A percentile compares a stretch with the other conserved stretches of the same genome.
These are phyloP conservation scores for Paramecium biaurelia DNA, from an alignment of 73 alveolate species.

Conservation along the genomic window DNA sequence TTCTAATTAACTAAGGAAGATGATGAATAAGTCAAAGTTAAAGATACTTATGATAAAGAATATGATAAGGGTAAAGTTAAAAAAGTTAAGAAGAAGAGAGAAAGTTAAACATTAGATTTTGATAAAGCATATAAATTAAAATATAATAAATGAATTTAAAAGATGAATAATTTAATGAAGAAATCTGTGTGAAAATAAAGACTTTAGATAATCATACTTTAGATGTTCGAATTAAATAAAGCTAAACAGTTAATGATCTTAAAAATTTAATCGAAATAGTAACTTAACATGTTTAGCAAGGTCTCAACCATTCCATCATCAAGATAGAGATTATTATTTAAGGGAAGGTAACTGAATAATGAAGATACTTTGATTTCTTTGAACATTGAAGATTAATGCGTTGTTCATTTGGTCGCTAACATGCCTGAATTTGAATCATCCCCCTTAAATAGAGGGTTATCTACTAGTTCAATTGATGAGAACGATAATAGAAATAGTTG, in stretches of 20 bases:
- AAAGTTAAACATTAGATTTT: background rate
- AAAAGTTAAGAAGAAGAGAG: conserved; percentile 19
- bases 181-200: background rate
- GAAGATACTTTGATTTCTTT: conserved; percentile 5
- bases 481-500: background rate
- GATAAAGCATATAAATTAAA: conserved; percentile 30
- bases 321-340: background rate
- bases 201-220: conserved; percentile 8
- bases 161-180: conserved; percentile 1
- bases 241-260: background rate
- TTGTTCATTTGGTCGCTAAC: conserved; percentile 23
- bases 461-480: conserved; percentile 44
- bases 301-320: background rate
- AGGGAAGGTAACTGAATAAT: conserved; percentile 20
- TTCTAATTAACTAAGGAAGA: background rate
- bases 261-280: conserved; percentile 21
- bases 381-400: background rate
- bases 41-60: background rate
- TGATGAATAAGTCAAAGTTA: background rate
- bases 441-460: background rate
- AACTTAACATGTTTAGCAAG: background rate
- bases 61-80: conserved; percentile 10
- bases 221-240: background rate
- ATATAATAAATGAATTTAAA: conserved; percentile 14
- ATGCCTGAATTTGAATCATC: conserved; percentile 3